Evolutionary conservation across 306 rosid species (phyloP).

Genomic region (Senna tora): DNA sequence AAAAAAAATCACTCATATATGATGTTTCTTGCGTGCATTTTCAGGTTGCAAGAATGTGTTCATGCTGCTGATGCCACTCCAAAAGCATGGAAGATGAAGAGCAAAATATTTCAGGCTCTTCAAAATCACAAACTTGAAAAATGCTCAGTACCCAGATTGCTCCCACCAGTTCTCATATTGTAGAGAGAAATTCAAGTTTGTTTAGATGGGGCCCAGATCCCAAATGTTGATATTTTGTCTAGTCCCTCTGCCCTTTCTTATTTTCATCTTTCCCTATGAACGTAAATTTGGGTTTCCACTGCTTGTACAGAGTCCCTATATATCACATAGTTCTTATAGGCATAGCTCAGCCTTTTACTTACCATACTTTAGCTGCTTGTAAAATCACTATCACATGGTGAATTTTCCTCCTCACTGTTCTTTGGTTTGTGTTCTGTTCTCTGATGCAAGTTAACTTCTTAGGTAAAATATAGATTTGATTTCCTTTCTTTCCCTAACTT

Average conservation of each 20-base stretch:
- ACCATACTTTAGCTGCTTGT: slow-evolving; percentile 26
- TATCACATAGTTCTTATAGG: slow-evolving; percentile 22
- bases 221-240: slow-evolving; percentile 26
- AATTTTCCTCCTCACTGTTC: background rate
- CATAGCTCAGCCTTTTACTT: slow-evolving; percentile 15
- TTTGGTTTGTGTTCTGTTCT: background rate
- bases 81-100: slow-evolving; percentile 20
- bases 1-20: background rate
- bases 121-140: slow-evolving; percentile 16
- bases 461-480: no score
- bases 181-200: background rate
- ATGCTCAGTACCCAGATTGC: background rate
- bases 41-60: slow-evolving; percentile 34
- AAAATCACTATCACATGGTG: slow-evolving; percentile 13
- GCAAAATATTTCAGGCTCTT: slow-evolving; percentile 24
- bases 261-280: background rate
- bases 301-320: slow-evolving; percentile 11
- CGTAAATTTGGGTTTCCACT: slow-evolving; percentile 14
- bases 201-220: slow-evolving; percentile 32
- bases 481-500: background rate
- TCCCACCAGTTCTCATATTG: slow-evolving; percentile 14
- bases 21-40: slow-evolving; percentile 16
- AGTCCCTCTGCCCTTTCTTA: background rate
- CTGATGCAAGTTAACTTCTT: no score
- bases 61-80: background rate